phyloP scores from a whole-genome alignment of 2,329 filamentous ascomycete species.

The Colletotrichum aenigma region DNA sequence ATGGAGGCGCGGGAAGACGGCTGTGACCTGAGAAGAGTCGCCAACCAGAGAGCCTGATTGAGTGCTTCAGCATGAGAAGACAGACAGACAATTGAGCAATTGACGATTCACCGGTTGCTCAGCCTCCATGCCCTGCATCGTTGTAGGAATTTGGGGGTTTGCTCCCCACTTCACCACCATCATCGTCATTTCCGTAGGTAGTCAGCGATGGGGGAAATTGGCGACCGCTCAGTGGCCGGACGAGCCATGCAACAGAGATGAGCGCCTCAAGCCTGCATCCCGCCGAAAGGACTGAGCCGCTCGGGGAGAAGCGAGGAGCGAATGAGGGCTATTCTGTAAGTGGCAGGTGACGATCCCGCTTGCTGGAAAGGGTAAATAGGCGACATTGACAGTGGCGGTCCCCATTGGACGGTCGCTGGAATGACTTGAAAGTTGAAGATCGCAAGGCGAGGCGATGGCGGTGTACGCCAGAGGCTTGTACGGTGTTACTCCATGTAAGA shows the following conservation, averaged over 20 bases:
- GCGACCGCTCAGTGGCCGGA: not conserved
- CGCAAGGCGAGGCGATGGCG: not conserved
- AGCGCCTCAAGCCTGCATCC: not conserved
- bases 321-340: not conserved
- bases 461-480: not conserved
- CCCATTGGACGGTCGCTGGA: not conserved
- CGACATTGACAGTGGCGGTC: not conserved
- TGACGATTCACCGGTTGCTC: not conserved
- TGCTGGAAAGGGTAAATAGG: not conserved
- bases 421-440: not conserved
- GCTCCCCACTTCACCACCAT: not conserved
- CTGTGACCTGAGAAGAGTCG: not conserved
- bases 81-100: not conserved
- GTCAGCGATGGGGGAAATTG: not conserved
- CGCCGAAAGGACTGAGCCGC: not conserved
- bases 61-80: not conserved
- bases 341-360: not conserved
- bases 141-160: not conserved
- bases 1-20: not conserved
- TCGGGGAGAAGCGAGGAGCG: not conserved
- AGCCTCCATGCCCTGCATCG: not conserved
- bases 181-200: not conserved
- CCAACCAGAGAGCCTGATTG: not conserved
- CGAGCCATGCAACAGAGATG: not conserved
- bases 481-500: not conserved